Evolutionary conservation across 169 alveolate genomes (phyloP), one percentile per base, ranked within the genome.

Genomic region (Plasmodium cynomolgi): DNA sequence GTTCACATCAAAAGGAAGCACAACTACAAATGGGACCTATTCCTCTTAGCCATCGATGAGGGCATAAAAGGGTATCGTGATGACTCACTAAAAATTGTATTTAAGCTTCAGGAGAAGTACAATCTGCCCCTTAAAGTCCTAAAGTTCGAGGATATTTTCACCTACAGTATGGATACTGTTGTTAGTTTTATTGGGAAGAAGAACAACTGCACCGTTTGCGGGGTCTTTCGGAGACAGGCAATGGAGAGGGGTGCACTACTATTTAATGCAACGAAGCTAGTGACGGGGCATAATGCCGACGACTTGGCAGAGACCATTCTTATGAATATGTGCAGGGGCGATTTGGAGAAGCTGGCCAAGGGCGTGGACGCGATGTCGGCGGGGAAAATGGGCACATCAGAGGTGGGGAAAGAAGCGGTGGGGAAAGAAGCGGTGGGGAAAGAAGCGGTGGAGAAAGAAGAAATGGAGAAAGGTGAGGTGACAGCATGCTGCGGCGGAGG

Each of bases 271-370:
- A 98, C 98, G 90, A 98, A 97, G 71, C 96, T 99, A 29, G 97
- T 98, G 75, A 99, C 99, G n/a, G 99, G 99, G 1, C 99, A 99
- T 95, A 99, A 98, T 96, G 99, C 99, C 11, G 99, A 99, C 96
- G 99, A 99, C 95, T 97, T 98, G 44, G 99, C 99, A 6, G 99
- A 99, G 96, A 99, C 99, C 1, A 98, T 98, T 58, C 95, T 99
- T 37, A 98, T 99, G 99, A 99, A 99, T 95, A 94, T 98, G 56
- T 96, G 98, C 56, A 97, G 99, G 93, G 99, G 99, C 17, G 99
- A 99, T 91, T 93, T 97, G 86, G 98, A 98, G 92, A 97, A 99
- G 93, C 97, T 99, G 44, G 98, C 98, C 2, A 96, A 95, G 92
- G 98, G 98, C 83, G 97, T 96, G 23, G 96, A 95, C 58, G 93